Evolutionary conservation across 75 land plant species (phyloP).

Genomic region (Sequoia sempervirens): DNA sequence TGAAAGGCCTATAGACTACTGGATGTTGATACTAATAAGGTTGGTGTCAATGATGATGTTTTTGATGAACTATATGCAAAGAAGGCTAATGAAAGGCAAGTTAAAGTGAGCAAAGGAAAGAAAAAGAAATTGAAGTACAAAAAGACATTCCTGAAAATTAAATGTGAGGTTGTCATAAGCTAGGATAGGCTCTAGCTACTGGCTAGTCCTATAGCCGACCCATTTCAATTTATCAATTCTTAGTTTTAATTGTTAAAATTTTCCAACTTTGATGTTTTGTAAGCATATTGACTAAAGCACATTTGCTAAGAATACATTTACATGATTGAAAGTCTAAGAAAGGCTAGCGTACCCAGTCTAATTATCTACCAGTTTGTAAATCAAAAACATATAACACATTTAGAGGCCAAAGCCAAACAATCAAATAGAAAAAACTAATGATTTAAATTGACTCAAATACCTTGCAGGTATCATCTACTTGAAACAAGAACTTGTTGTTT

Average conservation of each 20-base stretch:
- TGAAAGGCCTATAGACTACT: too few relatives aligned
- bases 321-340: neutral
- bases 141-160: neutral
- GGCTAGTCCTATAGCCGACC: neutral
- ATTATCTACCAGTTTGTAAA: neutral
- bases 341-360: neutral
- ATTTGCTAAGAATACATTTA: neutral
- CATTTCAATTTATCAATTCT: neutral
- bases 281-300: neutral
- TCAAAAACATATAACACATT: neutral
- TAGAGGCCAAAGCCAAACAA: neutral
- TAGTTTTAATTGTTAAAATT: neutral
- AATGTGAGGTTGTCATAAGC: neutral
- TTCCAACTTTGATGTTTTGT: neutral
- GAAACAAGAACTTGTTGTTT: neutral
- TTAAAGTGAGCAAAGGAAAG: neutral
- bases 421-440: neutral
- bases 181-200: neutral
- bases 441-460: too few relatives aligned
- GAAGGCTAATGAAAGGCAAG: neutral
- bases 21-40: too few relatives aligned
- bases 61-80: too few relatives aligned
- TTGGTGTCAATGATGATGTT: too few relatives aligned
- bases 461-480: neutral
- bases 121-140: neutral